phyloP scores from a whole-genome alignment of 2,329 filamentous ascomycete genomes.

The Aspergillus sojae region DNA sequence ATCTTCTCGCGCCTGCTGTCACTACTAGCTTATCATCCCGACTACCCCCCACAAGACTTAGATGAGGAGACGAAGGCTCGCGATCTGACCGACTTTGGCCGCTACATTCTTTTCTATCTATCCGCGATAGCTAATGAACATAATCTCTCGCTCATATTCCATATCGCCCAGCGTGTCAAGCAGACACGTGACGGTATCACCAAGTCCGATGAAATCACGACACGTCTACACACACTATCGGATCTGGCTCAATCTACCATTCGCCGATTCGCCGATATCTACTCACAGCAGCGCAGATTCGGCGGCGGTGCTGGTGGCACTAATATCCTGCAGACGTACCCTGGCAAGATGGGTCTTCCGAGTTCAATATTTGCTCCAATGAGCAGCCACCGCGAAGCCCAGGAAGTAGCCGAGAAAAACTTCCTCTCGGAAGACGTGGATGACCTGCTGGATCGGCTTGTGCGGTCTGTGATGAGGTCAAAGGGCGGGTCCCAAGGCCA shows the following conservation, averaged over 20 bases:
- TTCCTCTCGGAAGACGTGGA: constrained; percentile 78
- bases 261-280: constrained; percentile 81
- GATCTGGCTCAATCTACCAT: constrained; percentile 84
- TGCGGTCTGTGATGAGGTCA: constrained; percentile 68
- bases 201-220: constrained; percentile 49
- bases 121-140: constrained; percentile 79
- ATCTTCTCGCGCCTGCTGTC: constrained; percentile 82
- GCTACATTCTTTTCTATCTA: constrained; percentile 89
- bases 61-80: constrained; percentile 53
- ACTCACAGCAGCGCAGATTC: constrained; percentile 66
- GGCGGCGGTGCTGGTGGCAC: constrained; percentile 41
- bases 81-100: constrained; percentile 75
- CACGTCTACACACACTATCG: constrained; percentile 75
- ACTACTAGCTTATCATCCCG: constrained; percentile 88
- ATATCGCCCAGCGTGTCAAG: constrained; percentile 91
- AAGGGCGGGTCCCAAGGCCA: constrained; percentile 44
- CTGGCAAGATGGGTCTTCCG: constrained; percentile 79
- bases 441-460: constrained; percentile 74
- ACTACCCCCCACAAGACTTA: constrained; percentile 60
- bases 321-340: constrained; percentile 74
- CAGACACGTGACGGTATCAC: constrained; percentile 80
- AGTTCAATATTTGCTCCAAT: constrained; percentile 76
- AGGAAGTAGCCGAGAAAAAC: constrained; percentile 82
- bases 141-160: constrained; percentile 86
- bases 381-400: constrained; percentile 74